Conservation (phyloP, 2,329 filamentous ascomycete species). For the Aspergillus costaricaensis region DNA sequence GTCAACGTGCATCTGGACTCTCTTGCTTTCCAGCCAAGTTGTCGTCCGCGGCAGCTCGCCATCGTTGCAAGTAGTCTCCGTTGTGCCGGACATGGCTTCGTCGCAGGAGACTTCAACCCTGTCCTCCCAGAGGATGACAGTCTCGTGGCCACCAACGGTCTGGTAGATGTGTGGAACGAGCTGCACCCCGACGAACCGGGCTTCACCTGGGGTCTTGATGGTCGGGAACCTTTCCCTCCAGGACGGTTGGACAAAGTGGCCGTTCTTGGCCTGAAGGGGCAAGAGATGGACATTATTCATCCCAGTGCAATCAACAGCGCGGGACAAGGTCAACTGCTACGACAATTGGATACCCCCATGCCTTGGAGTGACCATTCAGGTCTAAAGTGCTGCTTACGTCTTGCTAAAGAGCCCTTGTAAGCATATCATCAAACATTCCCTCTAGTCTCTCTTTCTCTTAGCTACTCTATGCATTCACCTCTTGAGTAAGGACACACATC, state of each 20-base stretch:
- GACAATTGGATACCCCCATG: background rate
- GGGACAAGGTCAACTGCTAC: background rate
- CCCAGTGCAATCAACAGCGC: constrained; percentile 12
- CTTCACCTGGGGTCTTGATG: constrained; percentile 44
- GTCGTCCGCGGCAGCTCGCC: constrained; percentile 34
- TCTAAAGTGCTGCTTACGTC: background rate
- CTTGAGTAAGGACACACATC: no score
- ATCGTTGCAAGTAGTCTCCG: constrained; percentile 29
- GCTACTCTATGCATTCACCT: no score
- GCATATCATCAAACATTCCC: background rate
- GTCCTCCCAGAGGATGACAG: constrained; percentile 37
- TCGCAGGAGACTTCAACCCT: constrained; percentile 47
- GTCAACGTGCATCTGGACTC: constrained; percentile 47
- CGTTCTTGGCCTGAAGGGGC: constrained; percentile 28
- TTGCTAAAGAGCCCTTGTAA: background rate
- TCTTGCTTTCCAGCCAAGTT: constrained; percentile 29
- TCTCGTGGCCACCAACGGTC: constrained; percentile 33
- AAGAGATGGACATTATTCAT: constrained; percentile 24
- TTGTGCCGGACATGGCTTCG: constrained; percentile 31
- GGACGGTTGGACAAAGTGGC: constrained; percentile 43
- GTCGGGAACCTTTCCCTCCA: constrained; percentile 34
- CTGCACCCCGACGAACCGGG: constrained; percentile 33
- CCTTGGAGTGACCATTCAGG: background rate
- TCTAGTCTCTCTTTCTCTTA: no score
- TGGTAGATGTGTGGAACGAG: constrained; percentile 40